Conservation (phyloP, 768 basidiomycete species). For the Crucibulum laeve region DNA sequence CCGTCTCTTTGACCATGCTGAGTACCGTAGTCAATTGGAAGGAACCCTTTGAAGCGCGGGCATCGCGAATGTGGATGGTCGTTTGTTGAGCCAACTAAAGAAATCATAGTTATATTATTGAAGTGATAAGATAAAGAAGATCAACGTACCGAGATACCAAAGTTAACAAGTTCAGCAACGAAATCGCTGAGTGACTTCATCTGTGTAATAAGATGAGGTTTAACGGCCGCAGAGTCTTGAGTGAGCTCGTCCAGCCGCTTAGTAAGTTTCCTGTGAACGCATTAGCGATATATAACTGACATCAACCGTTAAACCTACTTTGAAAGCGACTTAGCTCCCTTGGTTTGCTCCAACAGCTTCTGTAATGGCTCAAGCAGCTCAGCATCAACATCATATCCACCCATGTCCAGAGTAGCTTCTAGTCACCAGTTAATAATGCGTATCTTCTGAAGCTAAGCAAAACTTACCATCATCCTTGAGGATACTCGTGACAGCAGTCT, state of each 20-base stretch:
- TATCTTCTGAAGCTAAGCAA: background rate
- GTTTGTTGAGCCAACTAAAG: slow-evolving; percentile 83
- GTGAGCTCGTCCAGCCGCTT: slow-evolving; percentile 81
- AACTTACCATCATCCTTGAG: slow-evolving; percentile 71
- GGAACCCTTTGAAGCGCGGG: slow-evolving; percentile 69
- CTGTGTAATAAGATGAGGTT: slow-evolving; percentile 64
- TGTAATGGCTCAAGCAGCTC: slow-evolving; percentile 82
- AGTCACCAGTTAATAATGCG: background rate
- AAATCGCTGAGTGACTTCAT: slow-evolving; percentile 68
- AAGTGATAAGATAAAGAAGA: background rate
- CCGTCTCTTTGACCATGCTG: slow-evolving; percentile 68
- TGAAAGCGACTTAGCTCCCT: slow-evolving; percentile 74
- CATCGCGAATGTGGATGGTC: slow-evolving; percentile 80
- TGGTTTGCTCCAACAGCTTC: slow-evolving; percentile 76
- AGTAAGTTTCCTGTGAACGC: slow-evolving; percentile 69
- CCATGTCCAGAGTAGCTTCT: slow-evolving; percentile 76
- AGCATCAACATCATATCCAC: slow-evolving; percentile 68
- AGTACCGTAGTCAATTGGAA: slow-evolving; percentile 75
- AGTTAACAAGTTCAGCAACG: slow-evolving; percentile 81
- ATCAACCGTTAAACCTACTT: slow-evolving; percentile 41
- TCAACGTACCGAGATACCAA: slow-evolving; percentile 76
- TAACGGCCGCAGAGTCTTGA: slow-evolving; percentile 67
- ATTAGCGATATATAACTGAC: slow-evolving; percentile 3
- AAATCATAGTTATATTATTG: background rate
- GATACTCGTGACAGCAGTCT: slow-evolving; percentile 75